Percentiles rank a stretch among this genome's conserved stretches.
Conservation (phyloP, 352 stramenopile genomes). For the Blastocystis sp. region DNA sequence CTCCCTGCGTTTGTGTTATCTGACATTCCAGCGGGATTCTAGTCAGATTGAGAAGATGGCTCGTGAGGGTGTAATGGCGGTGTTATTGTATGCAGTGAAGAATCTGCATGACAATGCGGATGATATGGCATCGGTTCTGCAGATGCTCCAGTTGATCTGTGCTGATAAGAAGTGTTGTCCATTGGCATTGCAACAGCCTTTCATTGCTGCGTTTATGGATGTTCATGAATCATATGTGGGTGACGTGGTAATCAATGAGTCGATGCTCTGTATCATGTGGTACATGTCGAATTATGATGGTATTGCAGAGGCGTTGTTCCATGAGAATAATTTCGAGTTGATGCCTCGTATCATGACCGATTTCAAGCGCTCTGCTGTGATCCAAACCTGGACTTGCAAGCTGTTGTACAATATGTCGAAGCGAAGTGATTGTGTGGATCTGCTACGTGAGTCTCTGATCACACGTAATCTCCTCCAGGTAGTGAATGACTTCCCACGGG, state of each 20-base stretch:
- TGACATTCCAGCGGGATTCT: constrained; percentile 41
- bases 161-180: constrained; percentile 46
- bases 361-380: constrained; percentile 30
- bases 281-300: constrained; percentile 55
- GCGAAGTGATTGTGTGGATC: constrained; percentile 7
- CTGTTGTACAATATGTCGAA: constrained; percentile 52
- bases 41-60: constrained; percentile 52
- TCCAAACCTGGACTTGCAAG: constrained; percentile 51
- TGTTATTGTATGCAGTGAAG: constrained; percentile 40
- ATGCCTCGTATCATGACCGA: constrained; percentile 30
- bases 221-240: constrained; percentile 25
- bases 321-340: constrained; percentile 30
- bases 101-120: constrained; percentile 4
- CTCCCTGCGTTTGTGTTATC: constrained; percentile 45
- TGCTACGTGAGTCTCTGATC: constrained; percentile 23
- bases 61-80: constrained; percentile 7
- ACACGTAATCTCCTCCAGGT: constrained; percentile 39
- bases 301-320: constrained; percentile 19
- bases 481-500: constrained; percentile 37
- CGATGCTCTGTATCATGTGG: constrained; percentile 51
- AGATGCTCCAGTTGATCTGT: constrained; percentile 57
- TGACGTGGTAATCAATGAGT: constrained; percentile 48
- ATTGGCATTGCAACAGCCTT: constrained; percentile 36
- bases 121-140: constrained; percentile 51
- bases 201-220: constrained; percentile 29